phyloP scores from a whole-genome alignment of 306 rosid species.

The Benincasa hispida region DNA sequence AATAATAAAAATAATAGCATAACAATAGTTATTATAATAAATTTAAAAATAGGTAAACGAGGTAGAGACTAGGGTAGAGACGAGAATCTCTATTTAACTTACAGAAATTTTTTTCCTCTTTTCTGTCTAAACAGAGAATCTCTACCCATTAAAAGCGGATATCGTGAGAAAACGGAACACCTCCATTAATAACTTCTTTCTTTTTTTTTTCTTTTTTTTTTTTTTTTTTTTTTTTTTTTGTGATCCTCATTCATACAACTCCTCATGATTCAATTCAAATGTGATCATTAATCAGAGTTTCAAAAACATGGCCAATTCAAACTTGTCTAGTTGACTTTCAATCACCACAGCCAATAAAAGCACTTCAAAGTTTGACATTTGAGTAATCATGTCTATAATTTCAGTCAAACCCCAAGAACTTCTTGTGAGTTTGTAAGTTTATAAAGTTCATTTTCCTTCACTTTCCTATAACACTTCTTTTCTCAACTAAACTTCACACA shows the following conservation, averaged over 20 bases:
- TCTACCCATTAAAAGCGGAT: no score
- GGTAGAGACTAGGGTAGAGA: no score
- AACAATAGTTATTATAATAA: no score
- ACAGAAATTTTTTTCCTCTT: no score
- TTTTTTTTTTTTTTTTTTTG: not conserved
- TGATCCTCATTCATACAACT: not conserved
- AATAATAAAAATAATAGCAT: no score
- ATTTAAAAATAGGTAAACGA: no score
- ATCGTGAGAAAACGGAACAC: no score
- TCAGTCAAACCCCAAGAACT: not conserved
- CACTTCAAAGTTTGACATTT: not conserved
- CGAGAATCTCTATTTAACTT: no score
- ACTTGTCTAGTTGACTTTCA: not conserved
- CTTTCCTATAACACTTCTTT: not conserved
- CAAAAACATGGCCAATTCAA: not conserved
- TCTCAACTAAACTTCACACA: not conserved
- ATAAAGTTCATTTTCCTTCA: not conserved
- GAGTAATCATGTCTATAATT: not conserved
- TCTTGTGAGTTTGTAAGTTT: not conserved
- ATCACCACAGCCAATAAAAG: not conserved
- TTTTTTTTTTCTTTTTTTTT: no score
- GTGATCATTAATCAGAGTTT: not conserved
- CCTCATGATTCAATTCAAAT: not conserved
- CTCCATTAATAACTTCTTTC: no score
- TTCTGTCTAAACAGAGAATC: no score